Evolutionary conservation across 352 stramenopile species (phyloP).

Genomic region (Phytopythium oedochilum): DNA sequence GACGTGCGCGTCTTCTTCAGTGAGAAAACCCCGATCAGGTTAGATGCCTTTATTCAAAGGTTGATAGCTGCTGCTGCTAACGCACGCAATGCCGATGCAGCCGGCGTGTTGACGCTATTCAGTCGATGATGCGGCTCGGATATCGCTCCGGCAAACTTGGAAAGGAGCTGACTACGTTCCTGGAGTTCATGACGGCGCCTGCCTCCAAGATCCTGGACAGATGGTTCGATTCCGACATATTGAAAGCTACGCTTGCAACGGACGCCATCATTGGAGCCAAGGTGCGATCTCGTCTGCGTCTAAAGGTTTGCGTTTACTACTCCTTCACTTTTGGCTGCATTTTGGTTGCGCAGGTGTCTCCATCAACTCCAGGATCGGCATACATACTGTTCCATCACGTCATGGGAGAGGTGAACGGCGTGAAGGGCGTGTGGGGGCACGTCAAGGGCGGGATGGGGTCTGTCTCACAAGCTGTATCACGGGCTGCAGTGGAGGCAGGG

Average conservation of each 20-base stretch:
- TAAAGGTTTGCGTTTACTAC: neutral
- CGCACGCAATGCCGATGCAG: slow-evolving; percentile 10
- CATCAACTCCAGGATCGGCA: slow-evolving; percentile 78
- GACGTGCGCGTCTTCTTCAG: slow-evolving; percentile 72
- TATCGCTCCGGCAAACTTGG: slow-evolving; percentile 65
- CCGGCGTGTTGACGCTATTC: slow-evolving; percentile 56
- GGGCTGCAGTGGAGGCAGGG: slow-evolving; percentile 54
- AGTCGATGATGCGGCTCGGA: slow-evolving; percentile 58
- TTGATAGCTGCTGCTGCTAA: neutral
- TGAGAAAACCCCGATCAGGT: slow-evolving; percentile 36
- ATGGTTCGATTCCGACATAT: slow-evolving; percentile 88
- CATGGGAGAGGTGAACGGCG: slow-evolving; percentile 88
- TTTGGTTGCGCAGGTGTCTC: slow-evolving; percentile 41
- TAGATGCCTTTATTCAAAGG: neutral
- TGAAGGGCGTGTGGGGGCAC: slow-evolving; percentile 87
- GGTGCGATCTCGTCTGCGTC: slow-evolving; percentile 16
- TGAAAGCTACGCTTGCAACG: slow-evolving; percentile 90
- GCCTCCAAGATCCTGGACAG: slow-evolving; percentile 85
- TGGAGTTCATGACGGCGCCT: slow-evolving; percentile 87
- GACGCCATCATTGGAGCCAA: slow-evolving; percentile 90
- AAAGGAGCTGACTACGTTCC: slow-evolving; percentile 71
- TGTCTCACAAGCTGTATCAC: slow-evolving; percentile 64
- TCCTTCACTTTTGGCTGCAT: neutral
- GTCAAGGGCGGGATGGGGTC: slow-evolving; percentile 88
- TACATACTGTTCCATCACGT: slow-evolving; percentile 92